A percentile compares a stretch with the other conserved stretches of the same genome.
phyloP scores from a whole-genome alignment of 2,329 filamentous ascomycete genomes.

The Cercospora zeae-maydis region DNA sequence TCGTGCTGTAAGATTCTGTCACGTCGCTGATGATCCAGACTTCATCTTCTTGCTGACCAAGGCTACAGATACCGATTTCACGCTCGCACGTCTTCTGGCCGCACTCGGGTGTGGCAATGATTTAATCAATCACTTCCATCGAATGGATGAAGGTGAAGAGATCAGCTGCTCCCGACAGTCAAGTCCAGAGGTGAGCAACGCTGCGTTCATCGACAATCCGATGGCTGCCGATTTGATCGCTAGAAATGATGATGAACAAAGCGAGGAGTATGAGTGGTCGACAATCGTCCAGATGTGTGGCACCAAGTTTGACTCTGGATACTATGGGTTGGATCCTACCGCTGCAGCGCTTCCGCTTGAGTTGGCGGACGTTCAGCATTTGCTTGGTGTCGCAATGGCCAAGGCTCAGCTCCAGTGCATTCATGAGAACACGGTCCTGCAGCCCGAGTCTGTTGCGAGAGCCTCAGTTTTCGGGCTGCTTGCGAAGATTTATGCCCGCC shows the following conservation, averaged over 20 bases:
- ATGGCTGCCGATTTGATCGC: not conserved
- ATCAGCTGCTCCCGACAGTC: not conserved
- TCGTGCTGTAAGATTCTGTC: not conserved
- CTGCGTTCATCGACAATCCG: not conserved
- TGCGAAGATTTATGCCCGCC: not conserved
- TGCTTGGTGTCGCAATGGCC: not conserved
- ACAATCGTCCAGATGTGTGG: not conserved
- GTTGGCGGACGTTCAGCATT: not conserved
- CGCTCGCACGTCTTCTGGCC: not conserved
- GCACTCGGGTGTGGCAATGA: not conserved
- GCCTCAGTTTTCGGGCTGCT: not conserved
- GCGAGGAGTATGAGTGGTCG: not conserved
- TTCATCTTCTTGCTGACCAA: constrained; percentile 3
- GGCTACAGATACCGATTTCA: not conserved
- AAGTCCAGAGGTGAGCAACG: not conserved
- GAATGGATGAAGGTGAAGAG: not conserved
- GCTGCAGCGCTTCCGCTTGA: not conserved
- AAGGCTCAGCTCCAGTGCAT: not conserved
- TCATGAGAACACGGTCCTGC: not conserved
- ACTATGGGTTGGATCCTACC: constrained; percentile 3
- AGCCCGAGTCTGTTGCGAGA: not conserved
- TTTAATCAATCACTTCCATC: not conserved
- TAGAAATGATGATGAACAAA: constrained; percentile 3
- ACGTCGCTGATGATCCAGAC: not conserved
- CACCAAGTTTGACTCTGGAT: not conserved